Base-by-base conservation (phyloP, 2,329 filamentous ascomycete species). In the Colletotrichum sidae region DNA sequence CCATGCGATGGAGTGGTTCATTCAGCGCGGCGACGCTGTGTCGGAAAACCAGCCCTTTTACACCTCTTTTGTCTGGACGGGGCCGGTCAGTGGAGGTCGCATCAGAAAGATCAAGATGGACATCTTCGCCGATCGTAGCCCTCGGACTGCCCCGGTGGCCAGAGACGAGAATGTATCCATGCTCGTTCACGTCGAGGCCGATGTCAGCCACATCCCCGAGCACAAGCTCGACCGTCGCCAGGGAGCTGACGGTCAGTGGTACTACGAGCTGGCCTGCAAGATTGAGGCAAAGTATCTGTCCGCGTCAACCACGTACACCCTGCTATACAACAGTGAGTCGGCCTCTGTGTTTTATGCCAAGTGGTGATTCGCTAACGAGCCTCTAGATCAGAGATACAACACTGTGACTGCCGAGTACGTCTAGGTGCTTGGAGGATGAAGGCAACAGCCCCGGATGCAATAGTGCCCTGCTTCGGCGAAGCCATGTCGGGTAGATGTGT, bases 391-490 rank as follows among this genome's bases (percentile, higher is more conserved):
- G 56, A 72, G 79, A 60, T 81, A 81, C 66, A 75, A 77, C 54
- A 77, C 78, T 1, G 78, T 82, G 34, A 79, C 75, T 17, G 78
- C 78, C 38, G 80, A 82, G 61, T 82, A 81, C 60, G 79, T 80
- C 55, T 81, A n/a, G 25, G 5, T 25, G 25, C 4, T 25, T 25
- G 25, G 25, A 25, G 25, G 25, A 25, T 25, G 25, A 25, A 4
- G 0, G 25, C 25, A 25, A 5, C 1, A 25, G 4, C 4, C 25
- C 25, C 1, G 25, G 25, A 25, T 5, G 25, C 3, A 25, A 1
- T 25, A 25, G 4, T 25, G 25, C 25, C 25, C 25, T 25, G 25
- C 4, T 5, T 25, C 25, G 25, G 25, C 25, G 25, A 25, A 25
- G 25, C 25, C 25, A 4, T 25, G 25, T 25, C 25, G 25, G 1